phyloP scores from a whole-genome alignment of 2,329 filamentous ascomycete species.

The Sclerotinia minor region DNA sequence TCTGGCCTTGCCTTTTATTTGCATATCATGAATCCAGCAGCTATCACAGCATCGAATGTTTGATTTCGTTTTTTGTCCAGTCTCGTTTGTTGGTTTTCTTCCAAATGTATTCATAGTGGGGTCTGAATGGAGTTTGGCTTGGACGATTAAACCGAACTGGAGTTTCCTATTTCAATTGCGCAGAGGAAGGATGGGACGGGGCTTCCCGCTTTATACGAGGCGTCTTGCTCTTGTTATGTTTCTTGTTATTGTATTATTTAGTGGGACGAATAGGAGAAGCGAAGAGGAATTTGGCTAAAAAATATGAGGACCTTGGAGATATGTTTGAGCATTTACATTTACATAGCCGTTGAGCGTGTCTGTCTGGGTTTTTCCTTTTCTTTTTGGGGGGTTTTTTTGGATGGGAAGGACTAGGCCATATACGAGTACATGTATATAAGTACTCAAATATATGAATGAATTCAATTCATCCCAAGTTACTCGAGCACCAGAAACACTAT shows the following conservation, averaged over 20 bases:
- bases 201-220: neutral
- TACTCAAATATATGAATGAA: neutral
- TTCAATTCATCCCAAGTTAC: neutral
- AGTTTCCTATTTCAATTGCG: neutral
- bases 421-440: neutral
- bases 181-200: neutral
- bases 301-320: neutral
- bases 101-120: neutral
- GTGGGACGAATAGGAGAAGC: neutral
- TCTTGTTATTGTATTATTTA: constrained; percentile 12
- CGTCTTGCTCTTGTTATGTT: neutral
- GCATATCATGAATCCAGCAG: neutral
- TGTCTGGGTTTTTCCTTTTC: too few species aligned
- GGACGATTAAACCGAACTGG: neutral
- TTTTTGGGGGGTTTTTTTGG: neutral
- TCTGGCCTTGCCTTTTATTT: neutral
- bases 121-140: constrained; percentile 13
- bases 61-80: neutral
- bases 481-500: too few species aligned
- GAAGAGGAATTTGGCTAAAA: neutral
- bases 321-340: neutral
- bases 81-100: neutral
- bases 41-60: neutral
- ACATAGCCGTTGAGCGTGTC: neutral
- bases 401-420: neutral